Base-by-base conservation (phyloP, 2,329 filamentous ascomycete species). In the Akanthomyces lecanii region DNA sequence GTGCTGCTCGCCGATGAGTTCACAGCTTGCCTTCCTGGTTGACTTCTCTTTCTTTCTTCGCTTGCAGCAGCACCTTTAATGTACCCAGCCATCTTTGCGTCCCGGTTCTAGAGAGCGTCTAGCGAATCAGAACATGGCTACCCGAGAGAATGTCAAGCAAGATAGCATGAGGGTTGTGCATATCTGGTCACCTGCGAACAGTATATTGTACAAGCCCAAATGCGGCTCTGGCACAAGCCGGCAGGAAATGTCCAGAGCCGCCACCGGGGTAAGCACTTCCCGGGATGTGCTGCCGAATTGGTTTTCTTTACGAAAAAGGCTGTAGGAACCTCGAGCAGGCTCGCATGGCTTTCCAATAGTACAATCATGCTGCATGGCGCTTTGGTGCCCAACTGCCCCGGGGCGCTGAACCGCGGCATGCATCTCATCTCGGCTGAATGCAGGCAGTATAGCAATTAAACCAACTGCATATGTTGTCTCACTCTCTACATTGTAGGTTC, bases 401-500 rank as follows among this genome's bases (percentile, higher is more conserved):
- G 54, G 30, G 25, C 25, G 42, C 55, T 36, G 28, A 45, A 58
- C 48, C 44, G 55, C 45, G 28, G 40, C 36, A n/a, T 10, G n/a
- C 42, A 58, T 58, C 53, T 56, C 55, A 58, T 58, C 55, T 58
- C 44, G 55, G 55, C 28, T 48, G 42, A 12, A 58, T 48, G 55
- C 54, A 18, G 54, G 56, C 45, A 30, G 51, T 59, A 42, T 30
- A 21, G 33, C 6, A n/a, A 21, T 16, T 50, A 25, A 23, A 51
- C 23, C 21, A 59, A 59, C 44, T 30, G 56, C 36, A 51, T 42
- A 51, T 33, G 42, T 30, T 51, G 56, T 59, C 56, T 59, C 21
- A 59, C 56, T 50, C 33, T 30, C 55, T 59, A 40, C 16, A 30
- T 42, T 25, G 7, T 36, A 38, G 14, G 21, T n/a, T 36, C 4